Base-by-base conservation (phyloP, 106 monocot species). In the Hemerocallis citrina region DNA sequence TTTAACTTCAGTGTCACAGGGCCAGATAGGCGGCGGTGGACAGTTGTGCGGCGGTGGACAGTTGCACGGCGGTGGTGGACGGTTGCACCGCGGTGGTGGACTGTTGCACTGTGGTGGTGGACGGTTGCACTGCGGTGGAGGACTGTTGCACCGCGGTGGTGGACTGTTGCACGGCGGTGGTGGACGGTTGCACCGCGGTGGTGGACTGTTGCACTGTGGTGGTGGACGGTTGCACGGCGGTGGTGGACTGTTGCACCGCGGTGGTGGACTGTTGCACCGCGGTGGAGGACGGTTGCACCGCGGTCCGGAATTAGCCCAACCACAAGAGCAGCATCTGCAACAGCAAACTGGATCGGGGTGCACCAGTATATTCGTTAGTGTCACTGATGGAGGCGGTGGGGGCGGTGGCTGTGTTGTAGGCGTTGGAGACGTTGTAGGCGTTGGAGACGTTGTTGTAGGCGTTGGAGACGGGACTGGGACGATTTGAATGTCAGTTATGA, bases 321-420 rank as follows among this genome's bases (percentile, higher is more conserved):
- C 81, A 13, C 81, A 77, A 0, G 72, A 50, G 22, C 39, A 64
- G 42, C 81, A 82, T 23, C 65, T 49, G 46, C 69, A 69, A 58
- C 77, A 73, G 64, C 69, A 77, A 2, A 2, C 0, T 3, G 31
- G 35, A 32, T 13, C 16, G 19, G 36, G 54, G 16, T 43, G 17
- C 8, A n/a, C 60, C 25, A 41, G 60, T 39, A 41, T 41, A 1
- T 38, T 23, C n/a, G 60, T 38, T 28, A 41, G 39, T 27, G 6
- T 12, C 0, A 41, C 60, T n/a, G 60, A 41, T 61, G 34, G 45
- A 24, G 12, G 20, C 0, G 25, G 68, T 6, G 16, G 42, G 34
- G 33, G 9, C 11, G 48, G 23, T 9, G n/a, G 49, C 0, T 28
- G 49, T 21, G 35, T 19, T 2, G 58, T 39, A 0, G 54, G 55